Base-by-base conservation (phyloP, 352 stramenopile genomes). In the Globisporangium paddicum region DNA sequence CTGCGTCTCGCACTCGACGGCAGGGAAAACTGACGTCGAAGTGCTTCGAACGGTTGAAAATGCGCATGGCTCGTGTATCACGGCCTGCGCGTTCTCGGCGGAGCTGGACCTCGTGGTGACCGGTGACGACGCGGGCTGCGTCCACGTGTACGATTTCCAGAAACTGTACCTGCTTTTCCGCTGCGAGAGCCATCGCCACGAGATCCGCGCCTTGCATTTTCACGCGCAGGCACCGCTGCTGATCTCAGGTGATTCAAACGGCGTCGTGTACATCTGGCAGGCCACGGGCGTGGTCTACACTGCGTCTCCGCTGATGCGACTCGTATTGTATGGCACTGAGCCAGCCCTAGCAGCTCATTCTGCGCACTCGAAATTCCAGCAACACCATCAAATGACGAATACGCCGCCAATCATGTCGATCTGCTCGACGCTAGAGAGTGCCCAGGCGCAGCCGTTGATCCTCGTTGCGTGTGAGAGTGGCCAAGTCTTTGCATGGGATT, bases 121-220 rank as follows among this genome's bases (percentile, higher is more conserved):
- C 14, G 80, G 72, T 1, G 80, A 90, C 48, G 73, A 84, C 49
- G 14, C 66, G 5, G 80, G 80, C 11, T 67, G 62, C 46, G 64
- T 90, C 32, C 78, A 86, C 47, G 62, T 90, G 2, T 85, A 89
- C 54, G 74, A 90, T 37, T 84, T 90, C 44, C 63, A 74, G 48
- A 70, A 64, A 8, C 69, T 90, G 14, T 86, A 80, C 13, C 55
- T 90, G 32, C 50, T 75, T 0, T 86, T 86, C 52, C 62, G 66
- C 3, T 88, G 80, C 53, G 64, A 69, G 13, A 74, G 71, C 11
- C 78, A 88, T 51, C 58, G 35, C 1, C 60, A 74, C 41, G 76
- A 87, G 32, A 77, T 90, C 28, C 72, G 68, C 32, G 66, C 70
- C 13, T 65, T 90, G 4, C 69, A 84, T 49, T 90, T 90, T 28